Evolutionary conservation across 192 early-diverging fungal genomes (phyloP), one percentile per base, ranked within the genome.

Genomic region (Jimgerdemannia lactiflua): DNA sequence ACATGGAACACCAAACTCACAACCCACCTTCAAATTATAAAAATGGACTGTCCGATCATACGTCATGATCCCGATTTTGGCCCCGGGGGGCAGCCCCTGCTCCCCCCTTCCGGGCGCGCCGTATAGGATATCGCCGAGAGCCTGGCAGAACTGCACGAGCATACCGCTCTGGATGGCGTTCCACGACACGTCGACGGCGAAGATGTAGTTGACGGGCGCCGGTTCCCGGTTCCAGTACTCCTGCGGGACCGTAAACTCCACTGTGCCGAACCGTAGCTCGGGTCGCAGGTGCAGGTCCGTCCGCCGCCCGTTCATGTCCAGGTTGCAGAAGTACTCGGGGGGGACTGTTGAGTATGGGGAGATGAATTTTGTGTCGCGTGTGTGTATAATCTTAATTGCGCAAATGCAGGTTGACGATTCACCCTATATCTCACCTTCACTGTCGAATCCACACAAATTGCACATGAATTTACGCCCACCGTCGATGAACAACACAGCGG

Each of bases 161-260:
- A 97, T 86, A 9, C 97, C 96, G 69, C 88, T 95, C 77, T 95
- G 92, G 11, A 96, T 86, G 2, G 96, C 86, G 72, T 85, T 93
- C 90, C 91, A 95, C 3, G 95, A 94, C 20, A 99, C 96, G 86
- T 99, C 98, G 67, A 99, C 94, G 4, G 93, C 95, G 92, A 98
- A 96, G 42, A 99, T 86, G 78, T 94, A 93, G 3, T 90, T 87
- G 3, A 91, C 80, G 8, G 95, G 91, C 44, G 76, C 74, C 0
- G 98, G 92, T 4, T 86, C 73, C 67, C 91, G 88, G 18, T 87
- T 80, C 87, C 86, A 91, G 80, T 94, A 95, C 64, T 94, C 91
- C 75, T 87, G 63, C 40, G 93, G 89, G 3, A 94, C 97, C 0
- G 89, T 87, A 85, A 95, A 98, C 76, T 99, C 98, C 39, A 98